A percentile compares a stretch with the other conserved stretches of the same genome.
Conservation (phyloP, 2,329 filamentous ascomycete genomes). For the Colletotrichum destructivum region DNA sequence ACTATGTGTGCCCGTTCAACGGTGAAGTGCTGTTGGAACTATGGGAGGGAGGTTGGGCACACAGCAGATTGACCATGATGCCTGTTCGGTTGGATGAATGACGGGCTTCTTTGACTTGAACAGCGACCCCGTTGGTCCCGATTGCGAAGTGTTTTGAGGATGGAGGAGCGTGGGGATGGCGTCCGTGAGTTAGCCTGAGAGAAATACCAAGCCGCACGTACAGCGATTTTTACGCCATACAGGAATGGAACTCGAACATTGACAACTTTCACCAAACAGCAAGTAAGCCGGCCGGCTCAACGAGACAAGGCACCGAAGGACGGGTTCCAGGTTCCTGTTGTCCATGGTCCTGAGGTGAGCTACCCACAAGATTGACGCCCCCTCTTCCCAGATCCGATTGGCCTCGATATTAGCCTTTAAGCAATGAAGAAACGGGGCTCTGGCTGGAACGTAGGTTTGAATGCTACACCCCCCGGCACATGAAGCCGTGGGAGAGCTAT, state of each 20-base stretch:
- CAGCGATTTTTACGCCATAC: conserved; percentile 18
- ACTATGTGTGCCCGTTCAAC: conserved; percentile 16
- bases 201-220: conserved; percentile 32
- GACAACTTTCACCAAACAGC: conserved; percentile 23
- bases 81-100: conserved; percentile 9
- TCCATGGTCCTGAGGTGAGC: conserved; percentile 27
- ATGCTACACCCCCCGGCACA: conserved; percentile 3
- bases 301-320: conserved; percentile 39
- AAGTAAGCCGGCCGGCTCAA: conserved; percentile 10
- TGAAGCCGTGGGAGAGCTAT: neutral
- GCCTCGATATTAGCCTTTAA: conserved; percentile 14
- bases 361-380: conserved; percentile 17
- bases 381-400: conserved; percentile 26
- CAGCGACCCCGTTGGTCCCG: conserved; percentile 13
- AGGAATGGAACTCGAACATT: conserved; percentile 27
- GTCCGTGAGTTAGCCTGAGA: conserved; percentile 42
- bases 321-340: conserved; percentile 27
- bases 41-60: conserved; percentile 1
- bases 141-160: conserved; percentile 5
- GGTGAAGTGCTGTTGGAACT: neutral
- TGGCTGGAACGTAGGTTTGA: neutral
- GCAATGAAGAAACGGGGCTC: neutral
- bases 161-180: conserved; percentile 10
- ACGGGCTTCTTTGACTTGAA: conserved; percentile 28
- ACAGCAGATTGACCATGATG: conserved; percentile 9